These are phyloP conservation scores for Cyclostephanos tholiformis DNA, from an alignment of 108 stramenopile species.

Conservation along the genomic window DNA sequence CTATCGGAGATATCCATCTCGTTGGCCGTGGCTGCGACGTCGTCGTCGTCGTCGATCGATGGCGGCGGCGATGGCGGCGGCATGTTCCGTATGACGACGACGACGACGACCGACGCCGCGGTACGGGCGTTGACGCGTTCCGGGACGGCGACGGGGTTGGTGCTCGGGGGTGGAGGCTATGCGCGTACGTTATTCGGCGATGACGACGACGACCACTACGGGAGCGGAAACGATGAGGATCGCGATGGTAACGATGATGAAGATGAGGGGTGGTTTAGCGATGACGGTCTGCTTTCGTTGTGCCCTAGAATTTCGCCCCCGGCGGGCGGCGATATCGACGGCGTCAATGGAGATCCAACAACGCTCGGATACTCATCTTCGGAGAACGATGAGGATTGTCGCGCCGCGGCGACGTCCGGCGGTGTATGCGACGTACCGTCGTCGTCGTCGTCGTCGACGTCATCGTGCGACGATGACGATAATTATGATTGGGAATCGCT, in stretches of 20 bases:
- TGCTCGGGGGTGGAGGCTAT: conserved; percentile 30
- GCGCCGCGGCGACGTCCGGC: too few species aligned
- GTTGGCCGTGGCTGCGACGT: conserved; percentile 10
- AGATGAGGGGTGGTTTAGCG: conserved; percentile 30
- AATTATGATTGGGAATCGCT: conserved; percentile 37
- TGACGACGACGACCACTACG: background rate
- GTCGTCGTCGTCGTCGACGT: too few species aligned
- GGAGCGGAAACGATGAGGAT: background rate
- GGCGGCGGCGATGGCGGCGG: background rate
- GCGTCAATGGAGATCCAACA: too few species aligned
- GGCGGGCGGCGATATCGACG: background rate
- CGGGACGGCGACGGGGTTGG: conserved; percentile 35
- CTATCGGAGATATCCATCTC: conserved; percentile 31
- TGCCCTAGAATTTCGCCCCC: conserved; percentile 28
- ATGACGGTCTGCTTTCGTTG: conserved; percentile 34
- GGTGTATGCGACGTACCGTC: too few species aligned
- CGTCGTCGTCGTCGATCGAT: too few species aligned
- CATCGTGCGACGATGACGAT: background rate
- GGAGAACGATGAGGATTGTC: too few species aligned
- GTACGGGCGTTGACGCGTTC: conserved; percentile 33
- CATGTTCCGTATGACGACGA: background rate
- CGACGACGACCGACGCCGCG: conserved; percentile 31
- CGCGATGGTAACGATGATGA: background rate
- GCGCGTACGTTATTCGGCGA: too few species aligned
- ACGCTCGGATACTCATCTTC: too few species aligned